Base-by-base conservation (phyloP, 805 yeast genomes). In the Scheffersomyces ergatensis region DNA sequence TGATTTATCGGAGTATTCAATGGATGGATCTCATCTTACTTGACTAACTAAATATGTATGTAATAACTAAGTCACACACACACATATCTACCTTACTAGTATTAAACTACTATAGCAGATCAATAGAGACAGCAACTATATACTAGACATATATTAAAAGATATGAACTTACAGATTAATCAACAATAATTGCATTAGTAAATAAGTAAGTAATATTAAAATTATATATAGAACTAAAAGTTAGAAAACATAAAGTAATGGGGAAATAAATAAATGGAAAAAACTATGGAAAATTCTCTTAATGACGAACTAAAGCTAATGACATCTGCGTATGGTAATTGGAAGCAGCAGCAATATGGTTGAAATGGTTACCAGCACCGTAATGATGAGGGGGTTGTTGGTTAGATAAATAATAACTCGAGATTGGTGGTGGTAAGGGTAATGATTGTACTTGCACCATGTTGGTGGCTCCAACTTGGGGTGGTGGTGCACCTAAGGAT, bases 231-330 rank as follows among this genome's bases (percentile, higher is more conserved):
- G n/a, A n/a, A n/a, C n/a, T n/a, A n/a, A n/a, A n/a, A n/a, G n/a
- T n/a, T n/a, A n/a, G 25, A 14, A 25, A 11, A 25, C 13, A 25
- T 25, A 25, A 25, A 25, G 5, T 7, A 25, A 13, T 11, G 29
- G 29, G 8, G 29, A 7, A 25, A 25, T 25, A 25, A 9, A 25
- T 25, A 25, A 25, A 25, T 7, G n/a, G 5, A 13, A 7, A 7
- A 7, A 25, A 25, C 8, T 25, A 9, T 25, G n/a, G 29, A 25
- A 9, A 7, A 25, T 11, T 11, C 29, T 11, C 18, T 17, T 37
- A 37, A 18, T 37, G 39, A 37, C 39, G 39, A 21, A 37, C 16
- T 30, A 30, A 20, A 37, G 39, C 34, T 14, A 37, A 5, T 14
- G 34, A 20, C 7, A 32, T 18, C 11, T 32, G 34, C 17, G 24